Percentiles rank a stretch among this genome's conserved stretches.
Conservation (phyloP, 306 rosid species). For the Cucumis melo region DNA sequence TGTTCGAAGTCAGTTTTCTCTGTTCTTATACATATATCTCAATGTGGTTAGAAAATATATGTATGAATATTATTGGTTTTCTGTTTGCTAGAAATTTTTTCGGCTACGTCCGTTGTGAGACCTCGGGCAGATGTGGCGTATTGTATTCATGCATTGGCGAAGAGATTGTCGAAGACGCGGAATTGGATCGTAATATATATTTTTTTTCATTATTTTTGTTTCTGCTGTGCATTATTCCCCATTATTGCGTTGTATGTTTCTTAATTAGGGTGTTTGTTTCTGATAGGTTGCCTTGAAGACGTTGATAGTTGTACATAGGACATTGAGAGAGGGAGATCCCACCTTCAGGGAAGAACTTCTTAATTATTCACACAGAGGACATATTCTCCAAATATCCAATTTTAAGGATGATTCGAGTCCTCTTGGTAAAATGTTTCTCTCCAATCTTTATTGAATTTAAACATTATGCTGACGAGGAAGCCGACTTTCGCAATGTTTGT, state of each 20-base stretch:
- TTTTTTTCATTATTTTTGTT: not conserved
- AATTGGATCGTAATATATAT: constrained; percentile 57
- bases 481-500: not conserved
- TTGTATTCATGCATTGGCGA: constrained; percentile 64
- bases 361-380: constrained; percentile 43
- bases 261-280: not conserved
- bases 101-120: constrained; percentile 61
- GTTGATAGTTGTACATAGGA: constrained; percentile 81
- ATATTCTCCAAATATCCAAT: constrained; percentile 70
- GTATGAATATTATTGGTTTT: not conserved
- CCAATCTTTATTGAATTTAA: not conserved
- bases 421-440: constrained; percentile 33
- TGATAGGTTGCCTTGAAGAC: constrained; percentile 87
- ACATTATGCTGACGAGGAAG: not conserved
- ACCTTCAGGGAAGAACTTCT: constrained; percentile 69
- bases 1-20: constrained; percentile 56
- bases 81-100: constrained; percentile 40
- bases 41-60: not conserved
- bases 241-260: not conserved
- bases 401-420: constrained; percentile 87
- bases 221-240: not conserved
- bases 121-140: constrained; percentile 88
- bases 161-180: constrained; percentile 68
- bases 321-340: constrained; percentile 91
- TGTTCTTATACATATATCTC: not conserved